Evolutionary conservation across 371 early-diverging fungal species (phyloP).

Genomic region (Mucor piriformis): DNA sequence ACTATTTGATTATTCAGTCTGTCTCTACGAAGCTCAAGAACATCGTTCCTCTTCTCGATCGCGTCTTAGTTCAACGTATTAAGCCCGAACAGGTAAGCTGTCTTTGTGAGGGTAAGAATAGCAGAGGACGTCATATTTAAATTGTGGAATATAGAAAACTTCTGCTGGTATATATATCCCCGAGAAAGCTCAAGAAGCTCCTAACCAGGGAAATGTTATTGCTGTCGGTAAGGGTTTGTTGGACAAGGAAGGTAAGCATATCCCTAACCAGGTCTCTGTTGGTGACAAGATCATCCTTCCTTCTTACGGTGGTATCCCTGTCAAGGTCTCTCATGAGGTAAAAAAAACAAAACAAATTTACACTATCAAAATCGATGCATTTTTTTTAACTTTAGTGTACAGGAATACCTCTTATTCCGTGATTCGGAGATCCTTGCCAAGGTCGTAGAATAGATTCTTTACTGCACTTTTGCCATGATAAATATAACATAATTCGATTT

Average conservation of each 20-base stretch:
- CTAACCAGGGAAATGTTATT: slow-evolving; percentile 93
- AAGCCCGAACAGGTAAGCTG: slow-evolving; percentile 89
- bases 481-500: neutral
- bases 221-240: slow-evolving; percentile 93
- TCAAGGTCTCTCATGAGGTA: slow-evolving; percentile 89
- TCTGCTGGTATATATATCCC: slow-evolving; percentile 96
- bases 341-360: slow-evolving; percentile 11
- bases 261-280: slow-evolving; percentile 79
- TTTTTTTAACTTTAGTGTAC: neutral
- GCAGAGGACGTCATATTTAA: neutral
- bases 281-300: slow-evolving; percentile 97
- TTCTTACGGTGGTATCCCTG: slow-evolving; percentile 88
- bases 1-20: slow-evolving; percentile 26
- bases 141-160: slow-evolving; percentile 71
- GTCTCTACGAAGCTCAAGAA: slow-evolving; percentile 55
- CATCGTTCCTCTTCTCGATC: slow-evolving; percentile 84
- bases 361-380: neutral
- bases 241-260: slow-evolving; percentile 83
- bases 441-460: slow-evolving; percentile 51
- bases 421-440: slow-evolving; percentile 95
- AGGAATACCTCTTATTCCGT: slow-evolving; percentile 80
- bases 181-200: slow-evolving; percentile 95
- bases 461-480: neutral
- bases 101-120: too few species aligned
- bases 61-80: slow-evolving; percentile 94